phyloP scores from a whole-genome alignment of 2,329 filamentous ascomycete species.

The Xylaria sp. region DNA sequence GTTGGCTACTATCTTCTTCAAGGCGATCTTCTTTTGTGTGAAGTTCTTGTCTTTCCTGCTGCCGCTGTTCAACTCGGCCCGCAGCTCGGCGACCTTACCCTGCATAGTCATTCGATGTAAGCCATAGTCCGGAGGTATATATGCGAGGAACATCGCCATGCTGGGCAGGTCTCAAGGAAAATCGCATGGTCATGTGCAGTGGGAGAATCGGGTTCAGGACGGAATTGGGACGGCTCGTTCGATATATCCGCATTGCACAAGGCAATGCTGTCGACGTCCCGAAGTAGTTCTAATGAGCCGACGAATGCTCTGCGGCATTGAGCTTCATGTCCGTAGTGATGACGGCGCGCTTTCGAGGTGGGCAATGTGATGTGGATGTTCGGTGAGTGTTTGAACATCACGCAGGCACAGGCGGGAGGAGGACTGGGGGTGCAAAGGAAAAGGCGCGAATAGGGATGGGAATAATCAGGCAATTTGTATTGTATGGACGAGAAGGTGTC shows the following conservation, averaged over 20 bases:
- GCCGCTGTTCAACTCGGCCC: slow-evolving; percentile 90
- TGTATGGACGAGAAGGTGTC: slow-evolving; percentile 14
- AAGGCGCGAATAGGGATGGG: slow-evolving; percentile 6
- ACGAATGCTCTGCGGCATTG: slow-evolving; percentile 16
- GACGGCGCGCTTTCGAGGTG: slow-evolving; percentile 9
- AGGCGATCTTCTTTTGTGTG: slow-evolving; percentile 92
- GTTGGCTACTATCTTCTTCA: slow-evolving; percentile 99
- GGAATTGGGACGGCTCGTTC: slow-evolving; percentile 28
- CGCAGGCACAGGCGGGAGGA: neutral
- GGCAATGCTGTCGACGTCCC: neutral
- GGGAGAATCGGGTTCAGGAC: slow-evolving; percentile 24
- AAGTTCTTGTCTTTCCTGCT: slow-evolving; percentile 99
- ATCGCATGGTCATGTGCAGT: slow-evolving; percentile 39
- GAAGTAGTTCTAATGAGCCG: slow-evolving; percentile 12
- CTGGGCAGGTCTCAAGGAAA: slow-evolving; percentile 30
- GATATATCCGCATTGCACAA: slow-evolving; percentile 16
- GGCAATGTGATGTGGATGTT: neutral
- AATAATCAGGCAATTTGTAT: slow-evolving; percentile 16
- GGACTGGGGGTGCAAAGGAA: neutral
- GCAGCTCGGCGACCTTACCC: slow-evolving; percentile 98
- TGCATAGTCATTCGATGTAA: slow-evolving; percentile 71
- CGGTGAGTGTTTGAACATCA: slow-evolving; percentile 12
- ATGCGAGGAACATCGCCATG: slow-evolving; percentile 64
- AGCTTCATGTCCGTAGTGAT: neutral
- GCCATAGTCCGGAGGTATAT: slow-evolving; percentile 58